Evolutionary conservation across 2,329 filamentous ascomycete genomes (phyloP), one percentile per base, ranked within the genome.

Genomic region (Capronia epimyces): DNA sequence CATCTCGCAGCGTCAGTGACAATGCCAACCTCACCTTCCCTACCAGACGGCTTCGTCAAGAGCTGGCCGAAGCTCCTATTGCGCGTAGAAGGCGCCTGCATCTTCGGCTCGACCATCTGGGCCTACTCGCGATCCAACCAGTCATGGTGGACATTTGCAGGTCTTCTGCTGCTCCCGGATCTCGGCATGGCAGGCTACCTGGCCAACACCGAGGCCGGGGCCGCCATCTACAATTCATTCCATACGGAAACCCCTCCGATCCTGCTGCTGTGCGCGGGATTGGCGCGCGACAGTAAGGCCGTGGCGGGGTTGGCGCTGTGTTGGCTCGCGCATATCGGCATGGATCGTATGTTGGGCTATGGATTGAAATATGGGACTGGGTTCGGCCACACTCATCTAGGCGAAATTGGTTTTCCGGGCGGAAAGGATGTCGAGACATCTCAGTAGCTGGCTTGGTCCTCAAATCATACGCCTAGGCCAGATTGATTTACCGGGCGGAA

Each of bases 241-340:
- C 52, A 55, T 16, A 52, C 49, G 13, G 44, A 52, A 44, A 52
- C 49, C 16, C 49, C 49, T 22, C 43, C 49, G 10, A 52, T 55
- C 18, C 31, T 55, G 4, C 21, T 55, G 21, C 37, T 53, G n/a
- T 53, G 51, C 36, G 16, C 47, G 25, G 51, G n/a, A 12, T 43
- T 46, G 52, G 48, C 47, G 22, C 43, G 51, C 21, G 48, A 49
- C 27, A 36, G 46, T 32, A 55, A 54, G 32, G 18, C 41, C 7
- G 13, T 39, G 32, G 42, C 49, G n/a, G 47, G 51, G 12, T 10
- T 44, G 21, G 46, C 47, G 18, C 34, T 50, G 8, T 45, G 29
- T 24, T 57, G 55, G 55, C 55, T 49, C 6, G 48, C 52, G 6
- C 55, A 57, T 25, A 52, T 55, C 29, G 52, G 52, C 20, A 55